phyloP scores from a whole-genome alignment of 129 eudicot species.

The Lactuca saligna region DNA sequence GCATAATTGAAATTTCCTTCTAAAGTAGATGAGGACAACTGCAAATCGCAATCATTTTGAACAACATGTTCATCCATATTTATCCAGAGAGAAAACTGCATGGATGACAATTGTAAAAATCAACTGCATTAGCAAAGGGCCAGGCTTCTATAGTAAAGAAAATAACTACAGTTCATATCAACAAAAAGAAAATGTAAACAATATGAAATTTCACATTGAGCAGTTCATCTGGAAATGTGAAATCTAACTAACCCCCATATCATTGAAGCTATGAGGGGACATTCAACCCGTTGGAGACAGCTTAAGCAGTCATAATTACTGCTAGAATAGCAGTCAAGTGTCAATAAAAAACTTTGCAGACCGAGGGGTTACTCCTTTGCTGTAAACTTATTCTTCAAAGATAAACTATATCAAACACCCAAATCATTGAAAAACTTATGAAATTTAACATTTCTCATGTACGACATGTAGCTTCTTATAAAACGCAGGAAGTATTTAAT shows the following conservation, averaged over 20 bases:
- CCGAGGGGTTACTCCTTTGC: not conserved
- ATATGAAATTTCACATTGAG: constrained; percentile 1
- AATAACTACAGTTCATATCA: not conserved
- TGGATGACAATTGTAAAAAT: constrained; percentile 6
- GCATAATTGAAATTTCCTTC: constrained; percentile 30
- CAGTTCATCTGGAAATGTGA: not conserved
- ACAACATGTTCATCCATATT: constrained; percentile 36
- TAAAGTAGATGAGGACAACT: constrained; percentile 29
- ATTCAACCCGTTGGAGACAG: no score
- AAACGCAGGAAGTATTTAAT: not conserved
- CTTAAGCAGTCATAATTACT: not conserved
- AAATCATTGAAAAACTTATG: not conserved
- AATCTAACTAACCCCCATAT: no score
- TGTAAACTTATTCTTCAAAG: not conserved
- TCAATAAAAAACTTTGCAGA: not conserved
- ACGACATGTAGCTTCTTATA: constrained; percentile 8
- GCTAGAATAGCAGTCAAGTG: not conserved
- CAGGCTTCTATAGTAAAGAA: not conserved
- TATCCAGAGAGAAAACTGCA: constrained; percentile 31
- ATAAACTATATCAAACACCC: not conserved
- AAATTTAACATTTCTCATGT: constrained; percentile 4
- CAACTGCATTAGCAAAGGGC: constrained; percentile 15
- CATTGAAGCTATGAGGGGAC: no score
- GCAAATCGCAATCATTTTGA: constrained; percentile 24
- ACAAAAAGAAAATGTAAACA: not conserved